Percentiles rank a stretch among this genome's conserved stretches.
Conservation (phyloP, 139 green algal species). For the Yamagishiella unicocca region DNA sequence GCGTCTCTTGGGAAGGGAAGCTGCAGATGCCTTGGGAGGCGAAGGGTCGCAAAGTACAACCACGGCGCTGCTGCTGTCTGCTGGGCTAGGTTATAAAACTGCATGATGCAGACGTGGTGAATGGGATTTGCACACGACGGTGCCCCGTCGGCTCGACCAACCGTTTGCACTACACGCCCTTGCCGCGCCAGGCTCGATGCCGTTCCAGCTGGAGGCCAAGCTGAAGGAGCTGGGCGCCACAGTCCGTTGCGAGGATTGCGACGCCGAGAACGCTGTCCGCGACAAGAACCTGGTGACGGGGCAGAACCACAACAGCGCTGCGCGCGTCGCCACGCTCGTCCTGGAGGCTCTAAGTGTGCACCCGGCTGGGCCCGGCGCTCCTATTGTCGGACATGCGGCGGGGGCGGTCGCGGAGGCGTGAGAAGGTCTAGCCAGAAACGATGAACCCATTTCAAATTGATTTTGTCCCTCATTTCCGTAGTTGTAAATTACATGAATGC, state of each 20-base stretch:
- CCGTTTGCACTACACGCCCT: too few species aligned
- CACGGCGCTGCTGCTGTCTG: too few species aligned
- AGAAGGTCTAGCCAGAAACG: not conserved
- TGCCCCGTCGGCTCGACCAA: too few species aligned
- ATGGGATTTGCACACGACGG: too few species aligned
- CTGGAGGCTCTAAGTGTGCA: constrained; percentile 34
- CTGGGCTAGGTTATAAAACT: too few species aligned
- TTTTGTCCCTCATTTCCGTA: too few species aligned
- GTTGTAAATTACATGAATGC: too few species aligned
- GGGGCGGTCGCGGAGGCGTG: constrained; percentile 3
- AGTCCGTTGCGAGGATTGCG: constrained; percentile 8
- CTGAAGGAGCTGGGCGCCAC: constrained; percentile 56
- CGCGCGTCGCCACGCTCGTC: constrained; percentile 3
- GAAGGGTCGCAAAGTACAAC: too few species aligned
- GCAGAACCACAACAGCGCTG: constrained; percentile 57
- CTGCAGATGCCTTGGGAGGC: too few species aligned
- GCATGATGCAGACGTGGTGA: too few species aligned
- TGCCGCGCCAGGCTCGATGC: constrained; percentile 26
- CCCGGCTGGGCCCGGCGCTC: not conserved
- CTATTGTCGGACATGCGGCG: constrained; percentile 16
- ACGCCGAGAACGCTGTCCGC: constrained; percentile 29
- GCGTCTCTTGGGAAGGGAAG: too few species aligned
- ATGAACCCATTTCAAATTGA: too few species aligned
- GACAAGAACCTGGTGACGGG: constrained; percentile 63
- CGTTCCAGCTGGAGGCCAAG: constrained; percentile 56